Evolutionary conservation across 148 eudicot genomes (phyloP).

Genomic region (Chenopodium quinoa): DNA sequence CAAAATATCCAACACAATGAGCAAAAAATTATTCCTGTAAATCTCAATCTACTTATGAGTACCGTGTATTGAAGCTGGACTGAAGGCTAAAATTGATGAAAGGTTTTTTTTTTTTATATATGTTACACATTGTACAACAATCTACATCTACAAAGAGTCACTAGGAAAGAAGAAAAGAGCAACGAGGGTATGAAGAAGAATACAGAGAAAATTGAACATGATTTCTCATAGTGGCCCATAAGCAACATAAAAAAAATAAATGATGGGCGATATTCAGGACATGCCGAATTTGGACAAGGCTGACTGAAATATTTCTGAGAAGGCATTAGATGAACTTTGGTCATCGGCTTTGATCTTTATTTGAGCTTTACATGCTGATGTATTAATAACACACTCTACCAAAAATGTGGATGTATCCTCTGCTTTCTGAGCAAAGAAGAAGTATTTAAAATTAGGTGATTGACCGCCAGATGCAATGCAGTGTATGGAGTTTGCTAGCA

Average conservation of each 20-base stretch:
- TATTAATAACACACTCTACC: slow-evolving; percentile 86
- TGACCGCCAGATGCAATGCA: slow-evolving; percentile 99
- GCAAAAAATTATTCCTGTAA: background rate
- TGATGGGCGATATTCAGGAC: slow-evolving; percentile 25
- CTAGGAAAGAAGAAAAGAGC: background rate
- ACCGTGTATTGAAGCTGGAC: slow-evolving; percentile 4
- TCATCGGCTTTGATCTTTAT: slow-evolving; percentile 94
- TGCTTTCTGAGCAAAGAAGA: slow-evolving; percentile 88
- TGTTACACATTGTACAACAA: slow-evolving; percentile 33
- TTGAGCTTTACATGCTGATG: slow-evolving; percentile 83
- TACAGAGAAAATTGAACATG: background rate
- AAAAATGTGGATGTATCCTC: slow-evolving; percentile 67
- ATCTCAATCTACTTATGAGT: background rate
- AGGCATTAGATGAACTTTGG: slow-evolving; percentile 72
- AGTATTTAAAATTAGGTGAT: slow-evolving; percentile 93
- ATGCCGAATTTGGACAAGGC: slow-evolving; percentile 72
- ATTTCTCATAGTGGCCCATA: slow-evolving; percentile 3
- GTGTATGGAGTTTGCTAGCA: slow-evolving; percentile 78
- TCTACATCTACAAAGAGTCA: slow-evolving; percentile 26
- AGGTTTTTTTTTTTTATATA: background rate
- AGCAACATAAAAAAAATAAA: background rate
- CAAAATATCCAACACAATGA: background rate
- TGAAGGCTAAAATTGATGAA: slow-evolving; percentile 14
- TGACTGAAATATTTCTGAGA: slow-evolving; percentile 73
- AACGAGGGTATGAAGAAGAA: background rate